Conservation (phyloP, 2,329 filamentous ascomycete species). For the Fusarium bactridioides region DNA sequence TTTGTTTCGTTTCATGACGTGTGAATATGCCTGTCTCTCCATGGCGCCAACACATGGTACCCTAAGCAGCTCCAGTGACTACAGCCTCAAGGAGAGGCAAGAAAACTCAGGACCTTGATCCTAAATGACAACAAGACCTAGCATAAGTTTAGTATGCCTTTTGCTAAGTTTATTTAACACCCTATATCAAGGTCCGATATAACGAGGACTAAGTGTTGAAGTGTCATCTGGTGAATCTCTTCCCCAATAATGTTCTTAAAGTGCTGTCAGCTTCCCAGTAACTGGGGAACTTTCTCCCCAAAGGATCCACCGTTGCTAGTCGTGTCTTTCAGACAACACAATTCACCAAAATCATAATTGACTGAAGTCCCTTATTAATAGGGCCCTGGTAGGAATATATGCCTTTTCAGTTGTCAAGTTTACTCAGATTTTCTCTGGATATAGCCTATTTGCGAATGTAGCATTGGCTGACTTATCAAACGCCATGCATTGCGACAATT, state of each 20-base stretch:
- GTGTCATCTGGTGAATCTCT: neutral
- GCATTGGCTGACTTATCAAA: neutral
- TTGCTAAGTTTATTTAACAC: too few species aligned
- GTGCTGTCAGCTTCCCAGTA: neutral
- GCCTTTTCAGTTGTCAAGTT: neutral
- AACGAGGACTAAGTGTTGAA: neutral
- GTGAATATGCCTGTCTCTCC: constrained; percentile 12
- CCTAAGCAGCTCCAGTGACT: neutral
- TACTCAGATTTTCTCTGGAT: neutral
- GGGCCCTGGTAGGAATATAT: neutral
- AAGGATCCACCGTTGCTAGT: neutral
- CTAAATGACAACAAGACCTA: too few species aligned
- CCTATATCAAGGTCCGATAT: too few species aligned
- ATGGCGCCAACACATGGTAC: constrained; percentile 31
- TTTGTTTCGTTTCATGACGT: constrained; percentile 37
- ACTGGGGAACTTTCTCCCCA: neutral
- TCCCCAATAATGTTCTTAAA: neutral
- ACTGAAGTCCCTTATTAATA: neutral
- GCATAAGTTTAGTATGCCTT: too few species aligned
- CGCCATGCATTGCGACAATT: neutral
- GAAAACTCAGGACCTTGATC: neutral
- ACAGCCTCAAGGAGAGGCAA: neutral
- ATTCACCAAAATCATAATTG: neutral
- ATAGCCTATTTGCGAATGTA: neutral
- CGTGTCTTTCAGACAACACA: neutral